Percentiles rank a stretch among this genome's conserved stretches.
These are phyloP conservation scores for Pythium brassicae DNA, from an alignment of 352 stramenopile species.

Conservation along the genomic window DNA sequence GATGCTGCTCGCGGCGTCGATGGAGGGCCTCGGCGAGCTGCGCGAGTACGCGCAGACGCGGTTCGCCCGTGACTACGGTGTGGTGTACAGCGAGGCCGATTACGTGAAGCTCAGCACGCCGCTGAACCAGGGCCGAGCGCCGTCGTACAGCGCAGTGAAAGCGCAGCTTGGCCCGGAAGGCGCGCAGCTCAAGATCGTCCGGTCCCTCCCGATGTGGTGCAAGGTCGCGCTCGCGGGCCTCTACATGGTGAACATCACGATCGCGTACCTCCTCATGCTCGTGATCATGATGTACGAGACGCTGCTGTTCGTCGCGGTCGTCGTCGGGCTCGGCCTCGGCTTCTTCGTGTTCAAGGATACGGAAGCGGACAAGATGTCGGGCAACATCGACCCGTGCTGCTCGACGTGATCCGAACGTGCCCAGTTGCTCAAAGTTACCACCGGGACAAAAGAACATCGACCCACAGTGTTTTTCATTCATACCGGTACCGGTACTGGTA, in stretches of 20 bases:
- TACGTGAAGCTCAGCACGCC: constrained; percentile 50
- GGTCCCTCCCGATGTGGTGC: constrained; percentile 59
- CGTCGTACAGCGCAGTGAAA: constrained; percentile 21
- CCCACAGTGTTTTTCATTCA: no score
- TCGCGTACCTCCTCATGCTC: constrained; percentile 85
- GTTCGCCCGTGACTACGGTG: constrained; percentile 49
- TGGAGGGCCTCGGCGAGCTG: constrained; percentile 60
- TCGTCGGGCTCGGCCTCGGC: constrained; percentile 62
- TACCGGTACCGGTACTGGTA: no score
- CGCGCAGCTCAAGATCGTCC: constrained; percentile 35
- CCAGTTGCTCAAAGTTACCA: background rate
- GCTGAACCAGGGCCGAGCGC: constrained; percentile 1
- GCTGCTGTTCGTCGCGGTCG: constrained; percentile 72
- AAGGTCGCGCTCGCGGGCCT: constrained; percentile 52
- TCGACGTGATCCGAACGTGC: constrained; percentile 49
- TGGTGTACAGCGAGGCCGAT: constrained; percentile 54
- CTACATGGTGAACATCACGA: constrained; percentile 75
- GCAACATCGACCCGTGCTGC: constrained; percentile 75
- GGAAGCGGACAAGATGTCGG: constrained; percentile 56
- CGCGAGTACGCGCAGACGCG: constrained; percentile 38
- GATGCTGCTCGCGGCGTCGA: constrained; percentile 56
- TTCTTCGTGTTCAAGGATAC: constrained; percentile 85
- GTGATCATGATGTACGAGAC: constrained; percentile 85
- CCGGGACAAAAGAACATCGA: constrained; percentile 1
- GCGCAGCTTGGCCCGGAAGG: constrained; percentile 12